phyloP scores from a whole-genome alignment of 805 yeast genomes.

The Barnettozyma pratensis region DNA sequence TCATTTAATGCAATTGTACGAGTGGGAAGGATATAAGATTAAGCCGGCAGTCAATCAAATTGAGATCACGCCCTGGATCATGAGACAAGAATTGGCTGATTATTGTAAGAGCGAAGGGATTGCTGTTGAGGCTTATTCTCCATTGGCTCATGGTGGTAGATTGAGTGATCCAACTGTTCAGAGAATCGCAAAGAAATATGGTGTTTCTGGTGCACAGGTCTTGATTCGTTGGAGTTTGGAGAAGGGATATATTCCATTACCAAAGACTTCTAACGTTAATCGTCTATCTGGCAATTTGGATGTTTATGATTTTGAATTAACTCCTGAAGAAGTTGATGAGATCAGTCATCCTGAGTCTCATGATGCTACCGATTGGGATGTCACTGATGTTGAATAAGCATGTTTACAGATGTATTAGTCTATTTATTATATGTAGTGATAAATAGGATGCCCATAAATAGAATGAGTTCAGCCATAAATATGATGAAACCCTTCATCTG shows the following conservation, averaged over 20 bases:
- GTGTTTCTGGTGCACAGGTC: conserved; percentile 44
- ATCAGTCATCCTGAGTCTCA: conserved; percentile 52
- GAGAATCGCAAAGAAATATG: conserved; percentile 36
- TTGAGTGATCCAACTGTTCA: conserved; percentile 39
- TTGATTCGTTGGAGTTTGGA: conserved; percentile 54
- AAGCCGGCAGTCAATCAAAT: conserved; percentile 77
- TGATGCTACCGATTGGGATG: conserved; percentile 74
- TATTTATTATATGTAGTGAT: background rate
- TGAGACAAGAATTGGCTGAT: conserved; percentile 35
- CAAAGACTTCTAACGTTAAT: conserved; percentile 34
- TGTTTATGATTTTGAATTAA: conserved; percentile 40
- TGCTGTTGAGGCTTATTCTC: conserved; percentile 56
- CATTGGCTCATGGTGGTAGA: conserved; percentile 52
- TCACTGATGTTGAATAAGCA: conserved; percentile 3
- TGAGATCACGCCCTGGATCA: conserved; percentile 48
- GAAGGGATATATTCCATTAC: conserved; percentile 52
- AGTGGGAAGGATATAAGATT: conserved; percentile 50
- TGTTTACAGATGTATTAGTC: background rate
- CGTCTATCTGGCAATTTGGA: conserved; percentile 38
- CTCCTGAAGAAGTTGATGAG: conserved; percentile 33
- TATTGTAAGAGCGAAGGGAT: conserved; percentile 43
- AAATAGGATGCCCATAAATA: too few species aligned
- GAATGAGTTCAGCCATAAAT: conserved; percentile 12
- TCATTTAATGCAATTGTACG: conserved; percentile 58
- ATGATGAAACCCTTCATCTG: conserved; percentile 24